Conservation (phyloP, 129 eudicot species). For the Flaveria ramosissima region DNA sequence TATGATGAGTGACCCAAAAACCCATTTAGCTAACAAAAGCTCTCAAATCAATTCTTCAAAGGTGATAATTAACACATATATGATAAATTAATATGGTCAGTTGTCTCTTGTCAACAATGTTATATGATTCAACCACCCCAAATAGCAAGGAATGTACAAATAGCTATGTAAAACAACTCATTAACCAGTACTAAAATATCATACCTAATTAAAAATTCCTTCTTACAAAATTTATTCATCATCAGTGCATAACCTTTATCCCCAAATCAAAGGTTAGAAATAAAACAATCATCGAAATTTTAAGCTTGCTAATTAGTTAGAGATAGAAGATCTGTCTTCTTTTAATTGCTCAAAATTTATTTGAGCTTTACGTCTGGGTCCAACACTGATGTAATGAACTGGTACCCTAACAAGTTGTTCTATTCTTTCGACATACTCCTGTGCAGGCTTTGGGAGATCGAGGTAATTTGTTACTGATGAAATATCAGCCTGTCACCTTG, state of each 20-base stretch:
- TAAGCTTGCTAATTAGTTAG: neutral
- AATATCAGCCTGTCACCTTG: slow-evolving; percentile 86
- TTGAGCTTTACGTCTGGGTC: slow-evolving; percentile 98
- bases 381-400: slow-evolving; percentile 89
- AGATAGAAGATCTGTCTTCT: neutral
- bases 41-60: too few relatives aligned
- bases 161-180: neutral
- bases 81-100: neutral
- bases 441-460: slow-evolving; percentile 86
- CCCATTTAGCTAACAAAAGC: too few relatives aligned
- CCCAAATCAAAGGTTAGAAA: slow-evolving; percentile 16
- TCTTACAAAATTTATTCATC: slow-evolving; percentile 15
- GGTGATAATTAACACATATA: too few relatives aligned
- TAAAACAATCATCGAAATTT: neutral
- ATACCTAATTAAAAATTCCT: neutral
- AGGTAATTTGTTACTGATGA: slow-evolving; percentile 65
- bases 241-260: slow-evolving; percentile 1
- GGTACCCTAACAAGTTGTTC: slow-evolving; percentile 90
- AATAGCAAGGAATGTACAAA: neutral
- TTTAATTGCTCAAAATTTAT: slow-evolving; percentile 33
- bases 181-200: neutral
- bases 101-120: neutral
- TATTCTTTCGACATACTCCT: slow-evolving; percentile 72
- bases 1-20: too few relatives aligned
- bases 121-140: neutral